Evolutionary conservation across 78 protist genomes (phyloP), one percentile per base, ranked within the genome.

Genomic region (Tieghemostelium lacteum): DNA sequence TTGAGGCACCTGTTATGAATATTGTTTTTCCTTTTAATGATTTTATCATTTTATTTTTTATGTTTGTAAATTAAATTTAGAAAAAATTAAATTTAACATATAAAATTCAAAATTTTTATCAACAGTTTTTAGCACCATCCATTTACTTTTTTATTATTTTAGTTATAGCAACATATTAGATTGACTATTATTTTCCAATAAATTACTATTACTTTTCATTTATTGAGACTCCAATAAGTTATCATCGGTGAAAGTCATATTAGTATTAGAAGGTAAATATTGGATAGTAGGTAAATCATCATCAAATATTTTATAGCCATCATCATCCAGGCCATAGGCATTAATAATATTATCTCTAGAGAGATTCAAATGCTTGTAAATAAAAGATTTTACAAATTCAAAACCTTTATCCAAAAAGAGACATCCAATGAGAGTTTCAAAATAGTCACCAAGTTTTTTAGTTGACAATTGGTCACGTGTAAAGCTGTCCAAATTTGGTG

Each of bases 1-100:
- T 61, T 29, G 73, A 75, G 16, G 78, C 93, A 66, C 93, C 93
- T 49, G 93, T 88, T 42, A 88, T 88, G 52, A 88, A 88, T 22
- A 72, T 49, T 0, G 93, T 88, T 62, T 75, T 73, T 37, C 93
- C 93, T 39, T 62, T 64, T 26, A 78, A 42, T 64, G 78, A 72
- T 67, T 67, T 67, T 42, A 67, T 40, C 75, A 67, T 67, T 12
- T 24, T 66, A 12, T n/a, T 16, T 14, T 40, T 24, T 66, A 26
- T 40, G 36, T 3, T 24, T 28, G 8, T 67, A 20, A 31, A 10
- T 66, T 24, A 5, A 66, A 26, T 37, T 20, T 7, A 26, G 16
- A 3, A 67, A 19, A 24, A 67, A 65, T n/a, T n/a, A 1, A 31
- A 62, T 62, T 8, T 8, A 62, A 34, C 33, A 20, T 34, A 1